Evolutionary conservation across 1,284 basidiomycete genomes (phyloP), one percentile per base, ranked within the genome.

Genomic region (Pseudozyma sp.): DNA sequence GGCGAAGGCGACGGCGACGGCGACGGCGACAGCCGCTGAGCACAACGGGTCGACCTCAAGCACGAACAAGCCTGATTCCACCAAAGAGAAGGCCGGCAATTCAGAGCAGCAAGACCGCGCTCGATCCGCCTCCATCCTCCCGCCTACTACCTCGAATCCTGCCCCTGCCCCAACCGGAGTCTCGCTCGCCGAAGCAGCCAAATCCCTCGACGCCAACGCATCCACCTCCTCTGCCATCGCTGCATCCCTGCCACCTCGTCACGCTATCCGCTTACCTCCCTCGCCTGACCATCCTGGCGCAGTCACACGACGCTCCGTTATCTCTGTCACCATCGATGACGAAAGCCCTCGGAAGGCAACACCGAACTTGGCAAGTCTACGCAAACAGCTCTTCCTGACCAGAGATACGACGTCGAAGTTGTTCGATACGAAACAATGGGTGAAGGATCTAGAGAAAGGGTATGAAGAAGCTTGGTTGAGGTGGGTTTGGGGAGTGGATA

Each of bases 371-470:
- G 25, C 67, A 5, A 59, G 73, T 11, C 57, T 83, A 43, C 54
- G 82, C 14, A 56, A 59, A 18, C 45, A 52, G 8, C 85, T 90
- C 10, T 90, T 88, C 83, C 81, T 89, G 21, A 84, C 85, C 31
- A 83, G 89, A 19, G 88, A 89, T 40, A 75, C 68, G 9, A 87
- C 87, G 77, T 87, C 88, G 0, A 54, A 54, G 34, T 81, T 90
- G 44, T 90, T 90, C 64, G 89, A 91, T 73, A 90, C 90, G 0
- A 70, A 64, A 44, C 84, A 87, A 34, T 90, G 90, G 90, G 87
- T 87, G 13, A 78, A 83, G 36, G 89, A 89, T 66, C 72, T 90
- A 47, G 90, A 90, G 81, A 87, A 87, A 70, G 88, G 86, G 0
- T 87, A 87, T 59, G 65, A 70, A 38, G 87, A 87, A 49, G 89